Conservation (phyloP, 495 filamentous ascomycete genomes). For the Geoglossum glabrum region DNA sequence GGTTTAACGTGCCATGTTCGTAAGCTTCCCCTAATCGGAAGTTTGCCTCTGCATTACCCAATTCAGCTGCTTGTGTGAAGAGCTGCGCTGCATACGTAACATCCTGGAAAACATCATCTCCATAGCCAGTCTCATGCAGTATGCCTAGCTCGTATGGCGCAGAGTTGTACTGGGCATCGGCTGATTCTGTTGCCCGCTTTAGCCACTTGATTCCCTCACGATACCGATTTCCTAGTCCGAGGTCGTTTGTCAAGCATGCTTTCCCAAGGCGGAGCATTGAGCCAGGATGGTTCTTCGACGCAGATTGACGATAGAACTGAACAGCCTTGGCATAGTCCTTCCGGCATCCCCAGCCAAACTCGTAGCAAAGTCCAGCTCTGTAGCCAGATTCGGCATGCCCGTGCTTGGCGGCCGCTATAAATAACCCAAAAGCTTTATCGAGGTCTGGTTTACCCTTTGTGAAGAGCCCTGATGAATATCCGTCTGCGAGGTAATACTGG, state of each 20-base stretch:
- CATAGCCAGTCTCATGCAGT: slow-evolving; percentile 74
- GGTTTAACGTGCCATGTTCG: slow-evolving; percentile 73
- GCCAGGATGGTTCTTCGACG: slow-evolving; percentile 84
- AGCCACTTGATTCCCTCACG: slow-evolving; percentile 93
- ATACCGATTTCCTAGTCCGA: slow-evolving; percentile 68
- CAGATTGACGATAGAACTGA: slow-evolving; percentile 76
- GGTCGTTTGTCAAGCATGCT: slow-evolving; percentile 71
- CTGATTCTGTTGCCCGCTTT: slow-evolving; percentile 73
- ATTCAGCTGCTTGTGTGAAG: slow-evolving; percentile 81
- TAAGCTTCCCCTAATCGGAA: slow-evolving; percentile 90
- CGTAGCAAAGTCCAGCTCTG: slow-evolving; percentile 83
- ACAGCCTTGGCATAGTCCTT: slow-evolving; percentile 78
- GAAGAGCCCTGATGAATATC: slow-evolving; percentile 84
- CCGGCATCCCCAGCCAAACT: slow-evolving; percentile 91
- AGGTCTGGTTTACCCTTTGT: slow-evolving; percentile 81
- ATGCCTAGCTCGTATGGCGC: slow-evolving; percentile 81
- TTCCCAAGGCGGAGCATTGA: slow-evolving; percentile 83
- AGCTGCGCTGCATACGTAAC: slow-evolving; percentile 80
- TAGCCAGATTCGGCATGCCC: slow-evolving; percentile 94
- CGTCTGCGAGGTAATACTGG: slow-evolving; percentile 92
- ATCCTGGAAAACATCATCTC: slow-evolving; percentile 82
- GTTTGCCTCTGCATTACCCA: slow-evolving; percentile 70
- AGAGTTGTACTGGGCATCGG: slow-evolving; percentile 77
- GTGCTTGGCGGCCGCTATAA: slow-evolving; percentile 86
- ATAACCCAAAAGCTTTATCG: slow-evolving; percentile 75